A percentile compares a stretch with the other conserved stretches of the same genome.
Evolutionary conservation across 108 stramenopile species (phyloP).

Genomic region (Aureococcus anophagefferens): DNA sequence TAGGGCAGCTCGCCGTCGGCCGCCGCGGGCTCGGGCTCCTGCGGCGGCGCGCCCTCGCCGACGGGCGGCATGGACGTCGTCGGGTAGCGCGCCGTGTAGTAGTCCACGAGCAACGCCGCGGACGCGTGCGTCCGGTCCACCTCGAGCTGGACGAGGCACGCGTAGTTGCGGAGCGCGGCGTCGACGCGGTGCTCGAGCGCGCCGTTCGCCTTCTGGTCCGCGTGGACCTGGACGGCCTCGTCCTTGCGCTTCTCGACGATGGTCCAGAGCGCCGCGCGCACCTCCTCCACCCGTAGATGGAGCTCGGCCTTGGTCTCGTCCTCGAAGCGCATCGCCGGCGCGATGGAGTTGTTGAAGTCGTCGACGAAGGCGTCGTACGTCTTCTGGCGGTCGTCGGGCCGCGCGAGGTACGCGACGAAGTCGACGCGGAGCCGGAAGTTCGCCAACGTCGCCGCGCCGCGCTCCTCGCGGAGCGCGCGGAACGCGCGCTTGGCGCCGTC

Average conservation of each 20-base stretch:
- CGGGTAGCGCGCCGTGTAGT: background rate
- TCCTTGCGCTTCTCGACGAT: background rate
- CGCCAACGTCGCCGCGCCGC: background rate
- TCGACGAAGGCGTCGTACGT: background rate
- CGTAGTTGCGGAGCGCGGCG: background rate
- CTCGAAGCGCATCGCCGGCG: background rate
- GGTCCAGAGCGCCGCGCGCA: background rate
- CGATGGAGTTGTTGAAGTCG: background rate
- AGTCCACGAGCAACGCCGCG: background rate
- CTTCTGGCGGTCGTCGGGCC: background rate
- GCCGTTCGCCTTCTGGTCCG: no score
- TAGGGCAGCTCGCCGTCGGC: no score
- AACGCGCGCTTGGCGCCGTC: background rate
- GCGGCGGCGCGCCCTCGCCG: background rate
- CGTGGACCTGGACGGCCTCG: background rate
- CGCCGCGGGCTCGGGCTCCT: background rate
- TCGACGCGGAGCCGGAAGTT: background rate
- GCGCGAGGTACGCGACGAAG: background rate
- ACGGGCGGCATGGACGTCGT: no score
- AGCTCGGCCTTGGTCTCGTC: background rate
- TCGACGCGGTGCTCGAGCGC: no score
- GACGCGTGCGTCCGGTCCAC: constrained; percentile 1
- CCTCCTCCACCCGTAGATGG: background rate
- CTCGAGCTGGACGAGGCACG: background rate
- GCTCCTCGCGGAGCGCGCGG: background rate